Conservation (phyloP, 83 land plant species). For the Thuja plicata region DNA sequence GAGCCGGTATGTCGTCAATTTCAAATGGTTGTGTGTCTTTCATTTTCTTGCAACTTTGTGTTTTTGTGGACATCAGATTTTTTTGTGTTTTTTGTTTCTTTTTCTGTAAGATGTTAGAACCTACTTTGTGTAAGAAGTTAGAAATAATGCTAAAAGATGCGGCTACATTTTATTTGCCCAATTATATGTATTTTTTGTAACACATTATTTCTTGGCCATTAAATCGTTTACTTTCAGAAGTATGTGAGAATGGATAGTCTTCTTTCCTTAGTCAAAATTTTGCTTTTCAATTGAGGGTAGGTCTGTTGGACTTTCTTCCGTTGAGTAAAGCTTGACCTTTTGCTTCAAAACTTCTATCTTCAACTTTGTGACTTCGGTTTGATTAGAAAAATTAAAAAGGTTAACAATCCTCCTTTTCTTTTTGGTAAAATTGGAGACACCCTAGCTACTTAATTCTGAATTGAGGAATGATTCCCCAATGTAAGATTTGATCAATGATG, state of each 20-base stretch:
- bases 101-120: neutral
- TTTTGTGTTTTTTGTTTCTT: neutral
- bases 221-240: neutral
- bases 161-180: too few species aligned
- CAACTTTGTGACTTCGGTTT: neutral
- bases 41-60: neutral
- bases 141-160: too few species aligned
- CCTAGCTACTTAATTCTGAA: neutral
- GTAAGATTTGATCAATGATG: neutral
- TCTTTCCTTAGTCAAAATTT: neutral
- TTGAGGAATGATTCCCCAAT: neutral
- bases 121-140: neutral
- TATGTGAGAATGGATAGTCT: neutral
- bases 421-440: neutral
- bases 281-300: neutral
- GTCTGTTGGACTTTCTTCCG: neutral
- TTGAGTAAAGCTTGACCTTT: neutral
- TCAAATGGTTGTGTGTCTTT: neutral
- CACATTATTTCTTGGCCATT: neutral
- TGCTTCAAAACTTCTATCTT: neutral
- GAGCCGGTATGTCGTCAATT: constrained; percentile 37
- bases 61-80: neutral
- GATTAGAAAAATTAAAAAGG: neutral
- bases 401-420: neutral
- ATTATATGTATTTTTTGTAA: neutral